Base-by-base conservation (phyloP, 2,329 filamentous ascomycete genomes). In the Phyllosticta citribraziliensis region DNA sequence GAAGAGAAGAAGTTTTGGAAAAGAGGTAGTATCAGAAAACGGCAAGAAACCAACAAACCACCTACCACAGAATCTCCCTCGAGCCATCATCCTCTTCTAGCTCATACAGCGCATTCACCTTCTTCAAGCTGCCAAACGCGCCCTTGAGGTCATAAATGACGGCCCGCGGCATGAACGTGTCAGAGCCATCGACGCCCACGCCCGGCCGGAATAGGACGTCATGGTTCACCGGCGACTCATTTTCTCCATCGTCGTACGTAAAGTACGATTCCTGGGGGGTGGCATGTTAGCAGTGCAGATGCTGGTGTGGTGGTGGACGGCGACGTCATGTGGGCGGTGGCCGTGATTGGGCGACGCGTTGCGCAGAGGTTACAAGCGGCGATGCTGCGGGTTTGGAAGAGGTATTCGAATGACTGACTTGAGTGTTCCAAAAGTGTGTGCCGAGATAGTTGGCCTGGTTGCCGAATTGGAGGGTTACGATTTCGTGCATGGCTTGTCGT, bases 341-440 rank as follows among this genome's bases (percentile, higher is more conserved):
- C n/a, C 3, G 2, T 47, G 3, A n/a, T n/a, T 47, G 40, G 40
- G 40, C 14, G n/a, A 8, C 40, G 17, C 2, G 1, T n/a, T n/a
- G 40, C 40, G 17, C 6, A 17, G 40, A 1, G 9, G 5, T n/a
- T 54, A 22, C 5, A 6, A 8, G n/a, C 17, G 6, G 12, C 17
- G 14, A 47, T 2, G 17, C 6, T 17, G 12, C 5, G 22, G 22
- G 1, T 11, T n/a, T 5, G n/a, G 14, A 10, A 52, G 20, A 12
- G 25, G n/a, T 9, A 33, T 14, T 2, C 17, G 5, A 14, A 14
- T 19, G 11, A 12, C 47, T n/a, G 73, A 90, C 89, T 80, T 96
- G 93, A 5, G 89, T 81, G 69, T 99, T 99, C 94, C 94, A 99
- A 74, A 97, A 99, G 77, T 99, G 94, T 0, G 92, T 95, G 30